Evolutionary conservation across 805 yeast genomes (phyloP).

Genomic region (Starmerella vaccinii): DNA sequence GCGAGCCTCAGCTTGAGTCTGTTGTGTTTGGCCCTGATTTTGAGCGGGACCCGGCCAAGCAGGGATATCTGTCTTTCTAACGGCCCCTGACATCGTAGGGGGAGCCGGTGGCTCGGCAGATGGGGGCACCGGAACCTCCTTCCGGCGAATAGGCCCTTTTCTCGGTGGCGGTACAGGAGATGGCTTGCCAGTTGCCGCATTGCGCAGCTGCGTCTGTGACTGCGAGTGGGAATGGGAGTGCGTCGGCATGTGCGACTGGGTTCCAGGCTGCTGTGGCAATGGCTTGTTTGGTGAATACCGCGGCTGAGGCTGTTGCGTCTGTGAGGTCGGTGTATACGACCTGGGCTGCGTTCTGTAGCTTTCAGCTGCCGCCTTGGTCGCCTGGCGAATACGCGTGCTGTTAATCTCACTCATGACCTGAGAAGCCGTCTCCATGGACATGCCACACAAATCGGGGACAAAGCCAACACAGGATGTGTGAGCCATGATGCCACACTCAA

Average conservation of each 20-base stretch:
- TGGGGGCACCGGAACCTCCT: constrained; percentile 16
- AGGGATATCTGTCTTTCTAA: neutral
- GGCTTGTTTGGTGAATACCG: neutral
- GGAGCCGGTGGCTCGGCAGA: neutral
- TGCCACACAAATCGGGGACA: constrained; percentile 98
- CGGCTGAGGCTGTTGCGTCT: neutral
- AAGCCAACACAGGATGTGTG: constrained; percentile 86
- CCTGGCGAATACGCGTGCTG: constrained; percentile 35
- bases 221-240: constrained; percentile 1
- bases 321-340: neutral
- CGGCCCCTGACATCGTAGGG: neutral
- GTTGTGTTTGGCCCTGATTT: too few relatives aligned
- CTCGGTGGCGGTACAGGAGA: constrained; percentile 10
- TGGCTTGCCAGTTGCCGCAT: neutral
- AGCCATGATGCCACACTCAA: constrained; percentile 84
- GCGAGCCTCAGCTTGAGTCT: neutral
- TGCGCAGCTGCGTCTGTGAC: constrained; percentile 3
- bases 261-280: neutral
- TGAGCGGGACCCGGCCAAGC: neutral
- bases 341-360: neutral
- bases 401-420: constrained; percentile 76
- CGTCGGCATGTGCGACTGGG: neutral
- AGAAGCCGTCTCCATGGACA: constrained; percentile 95
- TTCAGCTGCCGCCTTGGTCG: constrained; percentile 24
- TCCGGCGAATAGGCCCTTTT: constrained; percentile 20